Evolutionary conservation across 2,329 filamentous ascomycete species (phyloP).

Genomic region (Colletotrichum aenigma): DNA sequence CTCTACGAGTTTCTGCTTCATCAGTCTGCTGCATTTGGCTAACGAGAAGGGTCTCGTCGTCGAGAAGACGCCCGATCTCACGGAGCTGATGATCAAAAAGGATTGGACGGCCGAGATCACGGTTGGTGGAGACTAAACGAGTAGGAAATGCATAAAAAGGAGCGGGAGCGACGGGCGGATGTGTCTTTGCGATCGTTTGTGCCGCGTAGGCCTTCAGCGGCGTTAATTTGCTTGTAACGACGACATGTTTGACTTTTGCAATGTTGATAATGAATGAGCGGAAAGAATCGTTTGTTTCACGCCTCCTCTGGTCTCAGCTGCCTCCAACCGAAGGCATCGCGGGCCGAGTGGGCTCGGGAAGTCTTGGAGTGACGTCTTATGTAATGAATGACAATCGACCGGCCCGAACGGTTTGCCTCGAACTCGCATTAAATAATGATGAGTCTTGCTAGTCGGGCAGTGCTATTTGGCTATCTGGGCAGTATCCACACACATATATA

Average conservation of each 20-base stretch:
- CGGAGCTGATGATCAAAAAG: constrained; percentile 65
- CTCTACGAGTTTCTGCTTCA: constrained; percentile 92
- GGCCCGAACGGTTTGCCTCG: not conserved
- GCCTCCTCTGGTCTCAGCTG: not conserved
- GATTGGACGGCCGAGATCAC: constrained; percentile 65
- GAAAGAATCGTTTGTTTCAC: not conserved
- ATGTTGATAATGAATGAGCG: constrained; percentile 1
- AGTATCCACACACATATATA: too few species aligned
- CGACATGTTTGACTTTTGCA: not conserved
- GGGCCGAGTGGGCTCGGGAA: not conserved
- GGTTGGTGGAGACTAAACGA: constrained; percentile 38
- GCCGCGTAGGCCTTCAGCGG: not conserved
- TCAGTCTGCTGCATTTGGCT: constrained; percentile 86
- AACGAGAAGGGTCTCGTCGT: constrained; percentile 91
- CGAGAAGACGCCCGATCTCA: constrained; percentile 62
- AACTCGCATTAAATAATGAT: not conserved
- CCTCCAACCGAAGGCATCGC: not conserved
- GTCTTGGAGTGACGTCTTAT: not conserved
- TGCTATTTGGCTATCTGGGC: too few species aligned
- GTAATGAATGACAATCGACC: not conserved
- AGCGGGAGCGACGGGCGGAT: not conserved
- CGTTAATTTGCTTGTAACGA: not conserved
- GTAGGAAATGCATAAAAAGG: not conserved
- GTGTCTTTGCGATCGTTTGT: not conserved
- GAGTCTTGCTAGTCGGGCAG: too few species aligned